Evolutionary conservation across 2,329 filamentous ascomycete genomes (phyloP).

Genomic region (Chaetomium olivaceum): DNA sequence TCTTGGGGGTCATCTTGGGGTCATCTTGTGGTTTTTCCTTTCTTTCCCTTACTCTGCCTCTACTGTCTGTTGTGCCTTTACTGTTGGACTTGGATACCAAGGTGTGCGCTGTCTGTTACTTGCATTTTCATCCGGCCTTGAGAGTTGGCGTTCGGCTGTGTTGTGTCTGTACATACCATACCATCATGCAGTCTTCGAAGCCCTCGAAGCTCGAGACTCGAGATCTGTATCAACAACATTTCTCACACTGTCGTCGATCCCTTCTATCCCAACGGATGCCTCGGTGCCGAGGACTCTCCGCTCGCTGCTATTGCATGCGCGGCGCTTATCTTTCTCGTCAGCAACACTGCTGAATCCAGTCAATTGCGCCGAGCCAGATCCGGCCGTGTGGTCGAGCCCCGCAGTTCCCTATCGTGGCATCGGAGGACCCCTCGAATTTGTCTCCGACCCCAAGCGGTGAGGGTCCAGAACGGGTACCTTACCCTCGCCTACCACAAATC

Average conservation of each 20-base stretch:
- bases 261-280: background rate
- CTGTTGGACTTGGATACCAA: background rate
- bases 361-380: background rate
- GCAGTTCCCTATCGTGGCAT: background rate
- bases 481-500: constrained; percentile 7
- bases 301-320: background rate
- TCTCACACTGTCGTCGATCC: background rate
- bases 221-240: background rate
- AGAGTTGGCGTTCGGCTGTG: background rate
- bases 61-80: background rate
- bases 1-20: background rate
- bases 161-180: background rate
- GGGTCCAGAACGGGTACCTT: constrained; percentile 12
- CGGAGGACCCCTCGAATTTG: background rate
- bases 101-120: background rate
- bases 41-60: background rate
- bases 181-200: background rate
- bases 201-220: too few relatives aligned
- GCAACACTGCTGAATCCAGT: background rate
- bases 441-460: background rate
- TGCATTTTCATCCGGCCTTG: background rate
- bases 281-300: background rate
- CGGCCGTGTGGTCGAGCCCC: background rate
- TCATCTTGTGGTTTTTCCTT: background rate
- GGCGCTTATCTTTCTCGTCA: background rate